Evolutionary conservation across 768 basidiomycete genomes (phyloP).

Genomic region (Phylloporus sp.): DNA sequence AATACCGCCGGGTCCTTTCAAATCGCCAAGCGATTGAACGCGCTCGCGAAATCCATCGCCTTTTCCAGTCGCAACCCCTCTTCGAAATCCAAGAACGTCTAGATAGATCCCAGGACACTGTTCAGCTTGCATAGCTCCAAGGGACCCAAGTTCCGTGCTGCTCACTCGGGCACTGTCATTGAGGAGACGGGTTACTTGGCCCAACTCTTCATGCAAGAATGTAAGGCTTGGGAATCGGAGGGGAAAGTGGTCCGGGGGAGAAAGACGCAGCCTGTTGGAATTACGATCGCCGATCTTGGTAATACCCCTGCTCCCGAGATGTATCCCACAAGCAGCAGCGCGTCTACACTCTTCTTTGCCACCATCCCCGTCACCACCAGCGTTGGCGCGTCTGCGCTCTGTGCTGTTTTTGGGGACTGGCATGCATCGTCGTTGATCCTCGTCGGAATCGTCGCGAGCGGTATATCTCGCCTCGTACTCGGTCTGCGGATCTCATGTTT

Average conservation of each 20-base stretch:
- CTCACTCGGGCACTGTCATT: conserved; percentile 53
- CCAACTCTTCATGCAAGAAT: conserved; percentile 39
- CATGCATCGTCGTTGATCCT: conserved; percentile 28
- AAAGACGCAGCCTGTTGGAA: conserved; percentile 7
- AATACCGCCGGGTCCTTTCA: conserved; percentile 32
- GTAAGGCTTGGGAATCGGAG: conserved; percentile 5
- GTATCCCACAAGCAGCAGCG: not conserved
- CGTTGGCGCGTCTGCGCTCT: conserved; percentile 16
- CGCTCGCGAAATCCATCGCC: conserved; percentile 14
- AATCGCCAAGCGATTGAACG: conserved; percentile 20
- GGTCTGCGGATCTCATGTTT: conserved; percentile 23
- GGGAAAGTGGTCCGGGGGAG: conserved; percentile 10
- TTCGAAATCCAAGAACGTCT: conserved; percentile 6
- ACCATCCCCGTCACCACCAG: conserved; percentile 21
- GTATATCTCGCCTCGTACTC: conserved; percentile 22
- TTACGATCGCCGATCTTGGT: conserved; percentile 10
- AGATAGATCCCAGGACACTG: conserved; percentile 5
- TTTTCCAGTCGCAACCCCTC: not conserved
- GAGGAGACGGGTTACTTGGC: conserved; percentile 48
- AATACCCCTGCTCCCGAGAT: conserved; percentile 9
- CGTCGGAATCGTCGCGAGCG: conserved; percentile 28
- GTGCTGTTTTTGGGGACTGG: conserved; percentile 22
- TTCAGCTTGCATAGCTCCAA: conserved; percentile 11
- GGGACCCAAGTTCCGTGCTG: conserved; percentile 68
- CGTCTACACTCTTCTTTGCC: conserved; percentile 8